Conservation (phyloP, 495 filamentous ascomycete genomes). For the Tuber calosporum region DNA sequence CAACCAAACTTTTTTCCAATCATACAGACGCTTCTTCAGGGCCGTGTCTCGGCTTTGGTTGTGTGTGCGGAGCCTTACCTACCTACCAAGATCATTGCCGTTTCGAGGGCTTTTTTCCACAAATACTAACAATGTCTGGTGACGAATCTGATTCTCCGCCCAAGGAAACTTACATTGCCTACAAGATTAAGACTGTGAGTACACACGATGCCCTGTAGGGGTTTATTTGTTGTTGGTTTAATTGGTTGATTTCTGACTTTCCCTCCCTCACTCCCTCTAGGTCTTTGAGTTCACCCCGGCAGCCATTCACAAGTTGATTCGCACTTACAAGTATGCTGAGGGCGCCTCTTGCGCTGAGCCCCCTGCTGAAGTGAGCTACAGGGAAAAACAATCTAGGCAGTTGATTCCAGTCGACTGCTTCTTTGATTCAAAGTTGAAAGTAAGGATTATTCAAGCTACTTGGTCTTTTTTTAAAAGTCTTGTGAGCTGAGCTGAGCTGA, state of each 20-base stretch:
- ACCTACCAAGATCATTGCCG: background rate
- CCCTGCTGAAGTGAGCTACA: conserved; percentile 4
- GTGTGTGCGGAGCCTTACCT: background rate
- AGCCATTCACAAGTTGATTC: conserved; percentile 26
- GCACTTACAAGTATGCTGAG: conserved; percentile 21
- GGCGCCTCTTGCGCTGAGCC: background rate
- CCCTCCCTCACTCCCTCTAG: conserved; percentile 10
- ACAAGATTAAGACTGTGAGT: background rate
- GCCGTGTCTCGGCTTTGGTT: background rate
- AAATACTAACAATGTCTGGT: background rate
- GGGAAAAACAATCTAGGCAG: conserved; percentile 16
- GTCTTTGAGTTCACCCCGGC: conserved; percentile 31
- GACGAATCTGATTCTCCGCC: background rate
- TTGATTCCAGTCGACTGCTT: conserved; percentile 30
- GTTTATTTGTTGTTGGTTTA: background rate
- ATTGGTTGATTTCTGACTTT: background rate
- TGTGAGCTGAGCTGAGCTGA: background rate
- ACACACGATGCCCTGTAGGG: background rate
- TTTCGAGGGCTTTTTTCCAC: background rate
- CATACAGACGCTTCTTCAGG: background rate
- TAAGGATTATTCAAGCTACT: background rate
- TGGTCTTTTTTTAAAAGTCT: background rate
- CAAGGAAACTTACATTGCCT: background rate
- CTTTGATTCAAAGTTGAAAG: conserved; percentile 30
- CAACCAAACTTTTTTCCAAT: background rate